phyloP scores from a whole-genome alignment of 2,329 filamentous ascomycete species.

The Penicillium sp. region DNA sequence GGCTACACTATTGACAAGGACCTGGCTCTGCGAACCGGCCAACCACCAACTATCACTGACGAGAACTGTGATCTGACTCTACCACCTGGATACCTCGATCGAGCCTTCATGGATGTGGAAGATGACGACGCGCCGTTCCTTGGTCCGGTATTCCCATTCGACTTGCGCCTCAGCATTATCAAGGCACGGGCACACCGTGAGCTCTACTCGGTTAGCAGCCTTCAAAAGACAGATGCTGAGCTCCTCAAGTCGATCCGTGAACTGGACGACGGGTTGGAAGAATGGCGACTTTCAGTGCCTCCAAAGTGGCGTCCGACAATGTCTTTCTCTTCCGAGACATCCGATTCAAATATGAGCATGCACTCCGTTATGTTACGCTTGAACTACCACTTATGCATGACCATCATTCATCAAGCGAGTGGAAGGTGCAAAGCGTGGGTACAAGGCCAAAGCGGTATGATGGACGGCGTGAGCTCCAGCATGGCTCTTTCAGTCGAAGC shows the following conservation, averaged over 20 bases:
- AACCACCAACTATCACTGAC: constrained; percentile 54
- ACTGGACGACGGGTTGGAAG: constrained; percentile 58
- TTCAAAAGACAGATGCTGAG: constrained; percentile 56
- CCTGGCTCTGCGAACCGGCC: constrained; percentile 55
- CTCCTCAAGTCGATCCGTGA: constrained; percentile 57
- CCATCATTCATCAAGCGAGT: constrained; percentile 58
- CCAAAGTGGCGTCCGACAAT: constrained; percentile 50
- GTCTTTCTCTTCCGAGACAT: constrained; percentile 41
- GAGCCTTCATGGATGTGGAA: constrained; percentile 25
- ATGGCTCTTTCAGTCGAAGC: constrained; percentile 57
- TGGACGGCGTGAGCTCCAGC: constrained; percentile 55
- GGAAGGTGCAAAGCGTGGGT: constrained; percentile 52
- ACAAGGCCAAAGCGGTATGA: constrained; percentile 35
- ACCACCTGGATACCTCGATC: constrained; percentile 44
- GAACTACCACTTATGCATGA: constrained; percentile 59
- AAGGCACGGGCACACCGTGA: constrained; percentile 53
- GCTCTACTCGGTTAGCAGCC: constrained; percentile 53
- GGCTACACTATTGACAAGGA: constrained; percentile 59
- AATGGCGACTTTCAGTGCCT: constrained; percentile 55
- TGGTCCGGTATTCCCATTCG: constrained; percentile 46
- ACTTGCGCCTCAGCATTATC: constrained; percentile 53
- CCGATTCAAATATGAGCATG: constrained; percentile 45
- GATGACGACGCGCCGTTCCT: constrained; percentile 17
- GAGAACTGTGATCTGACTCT: constrained; percentile 57
- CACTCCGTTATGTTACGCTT: constrained; percentile 52